Evolutionary conservation across 2,329 filamentous ascomycete genomes (phyloP).

Genomic region (Cladosporium sp.): DNA sequence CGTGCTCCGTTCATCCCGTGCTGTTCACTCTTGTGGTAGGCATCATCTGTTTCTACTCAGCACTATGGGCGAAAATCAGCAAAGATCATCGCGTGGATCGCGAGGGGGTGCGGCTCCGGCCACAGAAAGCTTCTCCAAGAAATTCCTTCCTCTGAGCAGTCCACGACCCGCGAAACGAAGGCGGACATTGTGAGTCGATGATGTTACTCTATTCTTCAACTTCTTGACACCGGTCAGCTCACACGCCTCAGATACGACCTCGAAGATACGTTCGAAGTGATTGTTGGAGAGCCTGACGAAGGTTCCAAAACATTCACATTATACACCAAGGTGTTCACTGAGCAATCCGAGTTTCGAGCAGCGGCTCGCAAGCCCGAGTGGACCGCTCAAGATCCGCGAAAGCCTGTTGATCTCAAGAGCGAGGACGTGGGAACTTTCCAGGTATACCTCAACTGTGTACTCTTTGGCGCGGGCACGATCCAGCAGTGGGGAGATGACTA

Average conservation of each 20-base stretch:
- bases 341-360: background rate
- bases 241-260: background rate
- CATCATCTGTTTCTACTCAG: no score
- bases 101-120: no score
- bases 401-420: background rate
- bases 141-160: no score
- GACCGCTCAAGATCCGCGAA: background rate
- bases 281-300: background rate
- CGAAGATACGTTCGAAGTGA: background rate
- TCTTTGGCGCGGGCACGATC: background rate
- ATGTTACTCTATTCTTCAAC: no score
- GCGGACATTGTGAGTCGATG: no score
- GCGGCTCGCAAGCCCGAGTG: background rate
- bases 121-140: no score
- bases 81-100: no score
- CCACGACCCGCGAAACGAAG: no score
- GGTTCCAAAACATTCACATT: background rate
- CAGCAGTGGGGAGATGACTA: background rate
- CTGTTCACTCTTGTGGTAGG: no score
- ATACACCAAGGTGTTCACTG: background rate
- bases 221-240: background rate
- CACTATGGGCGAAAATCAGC: no score
- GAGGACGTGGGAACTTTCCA: background rate
- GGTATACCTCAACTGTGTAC: background rate
- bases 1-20: no score